A percentile compares a stretch with the other conserved stretches of the same genome.
Evolutionary conservation across 495 filamentous ascomycete species (phyloP).

Genomic region (Penicillium odoratum): DNA sequence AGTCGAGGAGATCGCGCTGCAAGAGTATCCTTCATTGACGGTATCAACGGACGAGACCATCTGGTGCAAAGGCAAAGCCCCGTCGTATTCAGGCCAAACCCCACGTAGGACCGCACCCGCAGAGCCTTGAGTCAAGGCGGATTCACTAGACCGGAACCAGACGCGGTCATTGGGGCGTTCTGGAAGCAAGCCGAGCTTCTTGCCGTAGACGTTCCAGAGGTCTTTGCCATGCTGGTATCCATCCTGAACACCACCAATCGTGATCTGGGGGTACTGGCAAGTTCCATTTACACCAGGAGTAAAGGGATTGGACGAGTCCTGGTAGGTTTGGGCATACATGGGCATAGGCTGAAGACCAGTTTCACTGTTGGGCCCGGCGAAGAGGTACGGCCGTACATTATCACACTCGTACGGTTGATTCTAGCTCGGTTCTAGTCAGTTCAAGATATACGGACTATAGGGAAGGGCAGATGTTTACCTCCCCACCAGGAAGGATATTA

Average conservation of each 20-base stretch:
- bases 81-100: constrained; percentile 36
- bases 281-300: constrained; percentile 36
- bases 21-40: constrained; percentile 40
- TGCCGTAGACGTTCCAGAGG: constrained; percentile 37
- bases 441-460: background rate
- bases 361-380: constrained; percentile 27
- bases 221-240: constrained; percentile 46
- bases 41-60: constrained; percentile 40
- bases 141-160: constrained; percentile 44
- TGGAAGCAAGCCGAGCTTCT: constrained; percentile 37
- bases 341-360: constrained; percentile 29
- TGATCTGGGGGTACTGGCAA: constrained; percentile 48
- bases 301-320: constrained; percentile 42
- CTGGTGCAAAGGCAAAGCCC: constrained; percentile 41
- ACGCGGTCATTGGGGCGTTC: constrained; percentile 26
- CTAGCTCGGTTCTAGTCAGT: constrained; percentile 13
- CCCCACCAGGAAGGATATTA: constrained; percentile 17
- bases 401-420: constrained; percentile 46
- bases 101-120: constrained; percentile 44
- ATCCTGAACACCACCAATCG: constrained; percentile 43
- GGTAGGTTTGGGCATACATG: constrained; percentile 44
- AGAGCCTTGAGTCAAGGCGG: constrained; percentile 38
- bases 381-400: constrained; percentile 40
- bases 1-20: constrained; percentile 25
- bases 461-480: background rate